Evolutionary conservation across 805 yeast species (phyloP), one percentile per base, ranked within the genome.

Genomic region (Hanseniaspora hatyaiensis): DNA sequence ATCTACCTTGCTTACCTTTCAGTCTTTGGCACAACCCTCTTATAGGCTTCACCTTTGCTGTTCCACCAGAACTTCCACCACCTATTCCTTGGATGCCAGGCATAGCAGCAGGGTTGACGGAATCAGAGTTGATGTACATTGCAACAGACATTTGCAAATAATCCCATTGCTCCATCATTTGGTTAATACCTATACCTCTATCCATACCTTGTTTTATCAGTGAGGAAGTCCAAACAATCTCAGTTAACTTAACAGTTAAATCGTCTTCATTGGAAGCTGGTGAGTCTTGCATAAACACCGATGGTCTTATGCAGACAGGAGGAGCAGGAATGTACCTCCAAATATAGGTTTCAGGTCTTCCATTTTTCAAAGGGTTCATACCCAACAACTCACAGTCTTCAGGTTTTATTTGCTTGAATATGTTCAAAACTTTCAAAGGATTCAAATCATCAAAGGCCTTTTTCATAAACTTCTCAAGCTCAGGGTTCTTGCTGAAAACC

Each of bases 281-380:
- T 5, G 80, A 74, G 54, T 83, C 94, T 61, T 84, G 87, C 88
- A 85, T 86, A 69, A 79, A 71, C 26, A 92, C 97, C 4, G 97
- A 88, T 3, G 99, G 99, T 55, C 99, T 77, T 49, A 92, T 92
- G 71, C 98, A 92, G 16, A 94, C 96, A 0, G 99, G 99, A 1
- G 99, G 98, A 0, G 97, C 97, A 0, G 98, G 98, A 47, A 92
- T 72, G 61, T 88, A 92, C 59, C 95, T 76, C 99, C 98, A 92
- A 33, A 92, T 77, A 62, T 88, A 92, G 73, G 82, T 85, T 65
- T 89, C 97, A 4, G 97, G 98, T 54, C 96, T 73, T 40, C 96
- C 96, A 32, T 87, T 85, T 55, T 78, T 75, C 19, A 57, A 53
- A 3, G 84, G 73, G 58, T 92, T 92, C 47, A 92, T 77, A 48